Evolutionary conservation across 129 eudicot species (phyloP).

Genomic region (Arctium minus): DNA sequence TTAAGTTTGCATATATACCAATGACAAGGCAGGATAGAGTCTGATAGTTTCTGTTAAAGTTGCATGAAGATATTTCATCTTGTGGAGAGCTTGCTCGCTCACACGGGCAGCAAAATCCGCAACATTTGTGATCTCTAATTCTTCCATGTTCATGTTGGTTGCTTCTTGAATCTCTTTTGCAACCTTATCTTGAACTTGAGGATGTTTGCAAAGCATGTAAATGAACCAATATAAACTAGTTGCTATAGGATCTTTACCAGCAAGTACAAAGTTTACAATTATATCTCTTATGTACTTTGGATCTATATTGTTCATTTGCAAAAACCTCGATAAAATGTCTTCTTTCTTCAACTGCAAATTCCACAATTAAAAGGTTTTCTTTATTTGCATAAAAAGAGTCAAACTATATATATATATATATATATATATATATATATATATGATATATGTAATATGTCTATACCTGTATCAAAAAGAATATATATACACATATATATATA

Average conservation of each 20-base stretch:
- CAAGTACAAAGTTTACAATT: conserved; percentile 40
- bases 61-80: not conserved
- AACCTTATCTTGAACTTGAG: not conserved
- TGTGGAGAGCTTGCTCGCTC: not conserved
- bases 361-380: not conserved
- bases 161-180: not conserved
- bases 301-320: conserved; percentile 5
- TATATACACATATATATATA: no score
- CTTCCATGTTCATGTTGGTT: not conserved
- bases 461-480: no score
- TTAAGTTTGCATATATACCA: not conserved
- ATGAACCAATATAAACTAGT: not conserved
- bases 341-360: not conserved
- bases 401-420: no score
- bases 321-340: not conserved
- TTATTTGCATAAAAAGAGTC: not conserved
- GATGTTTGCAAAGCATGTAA: not conserved
- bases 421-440: no score
- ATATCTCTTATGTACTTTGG: conserved; percentile 46
- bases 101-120: not conserved
- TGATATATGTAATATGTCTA: no score
- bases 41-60: not conserved
- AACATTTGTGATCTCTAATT: not conserved
- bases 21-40: not conserved
- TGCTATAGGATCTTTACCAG: not conserved